Evolutionary conservation across 345 rosid species (phyloP), one percentile per base, ranked within the genome.

Genomic region (Citrus inodora): DNA sequence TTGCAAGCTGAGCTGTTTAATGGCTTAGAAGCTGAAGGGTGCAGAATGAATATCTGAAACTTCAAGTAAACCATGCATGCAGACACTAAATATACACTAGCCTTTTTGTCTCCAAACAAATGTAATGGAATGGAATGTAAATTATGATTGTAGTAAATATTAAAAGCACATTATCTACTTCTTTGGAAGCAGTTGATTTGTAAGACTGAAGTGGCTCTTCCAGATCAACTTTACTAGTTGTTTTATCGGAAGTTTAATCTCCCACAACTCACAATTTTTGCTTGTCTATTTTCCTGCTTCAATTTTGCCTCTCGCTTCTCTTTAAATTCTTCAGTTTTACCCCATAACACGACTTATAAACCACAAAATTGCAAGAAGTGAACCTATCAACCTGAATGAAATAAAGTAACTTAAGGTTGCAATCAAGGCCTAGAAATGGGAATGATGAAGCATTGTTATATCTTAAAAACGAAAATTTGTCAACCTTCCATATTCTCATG

Each of bases 271-370:
- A 73, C 79, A 65, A 55, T 73, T 27, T 8, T 65, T 7, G 51
- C 70, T 35, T 82, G 24, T 61, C 76, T 83, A 28, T 69, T 61
- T 59, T 75, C 78, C n/a, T 78, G 67, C 64, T 81, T 82, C 1
- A 78, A 56, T 67, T 87, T 76, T 14, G 10, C 65, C 4, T 70
- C 82, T 46, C 33, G 68, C 67, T 35, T 65, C 16, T 77, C 83
- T 69, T 60, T 75, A 5, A 81, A 71, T 61, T 90, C 93, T 77
- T 87, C 77, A 73, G 89, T 89, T 76, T 90, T 89, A 21, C 94
- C 93, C 97, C 94, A 90, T 0, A 90, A 87, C 51, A 87, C 90
- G 11, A 56, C 56, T 32, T 88, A 88, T 63, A 87, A 80, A 35
- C 91, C 91, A 76, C 14, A 85, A 60, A 4, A 87, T 85, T 79